A percentile compares a stretch with the other conserved stretches of the same genome.
Conservation (phyloP, 2,329 filamentous ascomycete genomes). For the Sporothrix brasiliensis region DNA sequence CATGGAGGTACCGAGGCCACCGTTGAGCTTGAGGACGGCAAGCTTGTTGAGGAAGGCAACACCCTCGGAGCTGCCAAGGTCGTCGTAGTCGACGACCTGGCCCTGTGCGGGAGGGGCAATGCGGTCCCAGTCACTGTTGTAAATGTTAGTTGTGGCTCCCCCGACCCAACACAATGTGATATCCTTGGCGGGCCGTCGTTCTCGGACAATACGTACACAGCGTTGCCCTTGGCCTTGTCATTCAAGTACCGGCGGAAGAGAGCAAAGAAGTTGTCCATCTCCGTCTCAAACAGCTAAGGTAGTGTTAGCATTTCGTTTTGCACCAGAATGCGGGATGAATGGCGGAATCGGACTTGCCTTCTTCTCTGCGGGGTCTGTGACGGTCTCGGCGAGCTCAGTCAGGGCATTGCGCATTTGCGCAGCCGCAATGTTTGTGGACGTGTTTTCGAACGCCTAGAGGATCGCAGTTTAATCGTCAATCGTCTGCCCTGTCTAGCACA, state of each 20-base stretch:
- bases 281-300: constrained; percentile 84
- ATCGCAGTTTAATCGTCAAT: constrained; percentile 41
- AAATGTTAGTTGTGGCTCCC: constrained; percentile 35
- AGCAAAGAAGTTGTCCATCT: constrained; percentile 99
- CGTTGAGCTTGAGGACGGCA: constrained; percentile 98
- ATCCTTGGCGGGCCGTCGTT: neutral
- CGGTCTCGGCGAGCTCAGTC: constrained; percentile 87
- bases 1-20: constrained; percentile 99
- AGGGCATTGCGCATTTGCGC: constrained; percentile 99
- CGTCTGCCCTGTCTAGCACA: neutral
- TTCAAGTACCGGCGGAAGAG: constrained; percentile 98
- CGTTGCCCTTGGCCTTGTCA: constrained; percentile 98
- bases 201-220: constrained; percentile 59
- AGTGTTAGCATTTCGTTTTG: neutral
- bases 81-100: constrained; percentile 94
- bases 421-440: constrained; percentile 94
- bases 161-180: no score
- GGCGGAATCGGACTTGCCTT: constrained; percentile 61
- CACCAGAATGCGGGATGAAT: no score
- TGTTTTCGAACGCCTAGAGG: constrained; percentile 94
- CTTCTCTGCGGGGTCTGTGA: constrained; percentile 77
- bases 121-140: constrained; percentile 83
- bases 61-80: constrained; percentile 84
- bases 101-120: constrained; percentile 90
- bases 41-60: constrained; percentile 96